phyloP scores from a whole-genome alignment of 2,329 filamentous ascomycete species.

The Anthostomella pinea region DNA sequence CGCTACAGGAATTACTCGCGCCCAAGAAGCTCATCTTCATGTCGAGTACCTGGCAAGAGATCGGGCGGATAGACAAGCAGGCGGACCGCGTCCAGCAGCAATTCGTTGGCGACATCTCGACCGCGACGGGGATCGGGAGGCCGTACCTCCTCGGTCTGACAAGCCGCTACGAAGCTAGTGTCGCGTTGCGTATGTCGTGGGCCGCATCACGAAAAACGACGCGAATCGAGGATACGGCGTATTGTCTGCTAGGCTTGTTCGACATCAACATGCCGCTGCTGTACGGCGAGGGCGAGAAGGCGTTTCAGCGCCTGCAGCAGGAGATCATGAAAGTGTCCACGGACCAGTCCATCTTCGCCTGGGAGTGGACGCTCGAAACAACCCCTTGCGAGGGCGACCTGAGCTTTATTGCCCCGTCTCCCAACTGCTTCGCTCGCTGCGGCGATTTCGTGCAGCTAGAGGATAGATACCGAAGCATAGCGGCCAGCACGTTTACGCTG shows the following conservation, averaged over 20 bases:
- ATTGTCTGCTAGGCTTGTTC: slow-evolving; percentile 25
- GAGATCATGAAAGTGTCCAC: slow-evolving; percentile 1
- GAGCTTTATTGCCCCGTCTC: background rate
- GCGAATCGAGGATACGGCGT: slow-evolving; percentile 21
- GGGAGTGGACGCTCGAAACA: background rate
- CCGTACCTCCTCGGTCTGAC: background rate
- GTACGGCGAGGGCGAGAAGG: slow-evolving; percentile 15
- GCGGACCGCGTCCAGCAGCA: background rate
- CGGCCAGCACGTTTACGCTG: background rate
- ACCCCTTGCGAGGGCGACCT: background rate
- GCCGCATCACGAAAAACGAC: slow-evolving; percentile 17
- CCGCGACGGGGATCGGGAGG: background rate
- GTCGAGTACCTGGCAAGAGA: background rate
- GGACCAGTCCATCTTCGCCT: slow-evolving; percentile 1
- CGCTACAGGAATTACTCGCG: background rate
- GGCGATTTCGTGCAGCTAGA: background rate
- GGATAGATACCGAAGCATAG: background rate
- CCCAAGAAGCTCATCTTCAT: background rate
- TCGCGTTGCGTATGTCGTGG: slow-evolving; percentile 26
- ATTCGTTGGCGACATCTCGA: background rate
- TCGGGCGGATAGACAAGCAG: background rate
- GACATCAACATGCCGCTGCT: slow-evolving; percentile 24
- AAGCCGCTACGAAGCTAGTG: slow-evolving; percentile 2
- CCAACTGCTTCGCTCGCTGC: background rate
- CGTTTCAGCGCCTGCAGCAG: background rate